These are phyloP conservation scores for Coemansia sp. DNA, from an alignment of 192 early-diverging fungal species.

Conservation along the genomic window DNA sequence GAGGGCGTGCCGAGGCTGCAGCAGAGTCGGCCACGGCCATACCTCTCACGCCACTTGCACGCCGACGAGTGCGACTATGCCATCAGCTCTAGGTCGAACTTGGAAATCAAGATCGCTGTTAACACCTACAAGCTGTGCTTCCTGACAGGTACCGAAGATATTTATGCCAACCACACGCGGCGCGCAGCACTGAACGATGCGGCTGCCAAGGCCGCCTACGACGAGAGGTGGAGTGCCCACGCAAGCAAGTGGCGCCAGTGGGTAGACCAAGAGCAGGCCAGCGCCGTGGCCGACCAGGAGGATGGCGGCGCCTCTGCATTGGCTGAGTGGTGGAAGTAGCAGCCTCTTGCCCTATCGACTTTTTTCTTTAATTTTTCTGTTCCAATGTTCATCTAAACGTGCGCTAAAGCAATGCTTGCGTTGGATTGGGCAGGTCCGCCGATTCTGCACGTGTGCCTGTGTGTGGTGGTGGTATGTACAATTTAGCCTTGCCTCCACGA, in stretches of 20 bases:
- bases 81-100: slow-evolving; percentile 68
- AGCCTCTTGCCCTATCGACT: not conserved
- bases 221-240: slow-evolving; percentile 24
- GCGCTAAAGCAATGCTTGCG: not conserved
- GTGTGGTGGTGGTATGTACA: no score
- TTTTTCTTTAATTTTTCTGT: not conserved
- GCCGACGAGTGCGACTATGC: slow-evolving; percentile 55
- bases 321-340: slow-evolving; percentile 47
- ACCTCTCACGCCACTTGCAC: slow-evolving; percentile 60
- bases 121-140: slow-evolving; percentile 99
- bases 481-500: not conserved
- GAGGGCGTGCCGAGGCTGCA: slow-evolving; percentile 65
- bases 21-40: slow-evolving; percentile 62
- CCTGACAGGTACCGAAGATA: slow-evolving; percentile 90
- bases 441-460: not conserved
- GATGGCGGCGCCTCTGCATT: slow-evolving; percentile 1
- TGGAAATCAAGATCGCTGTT: slow-evolving; percentile 95
- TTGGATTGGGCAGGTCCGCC: not conserved
- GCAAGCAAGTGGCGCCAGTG: slow-evolving; percentile 34
- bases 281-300: not conserved
- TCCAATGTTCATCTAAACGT: not conserved
- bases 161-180: slow-evolving; percentile 63
- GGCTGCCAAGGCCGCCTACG: slow-evolving; percentile 24
- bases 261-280: slow-evolving; percentile 23
- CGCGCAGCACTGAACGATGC: slow-evolving; percentile 22